Base-by-base conservation (phyloP, 768 basidiomycete species). In the Chalciporus pseudorubinellus region DNA sequence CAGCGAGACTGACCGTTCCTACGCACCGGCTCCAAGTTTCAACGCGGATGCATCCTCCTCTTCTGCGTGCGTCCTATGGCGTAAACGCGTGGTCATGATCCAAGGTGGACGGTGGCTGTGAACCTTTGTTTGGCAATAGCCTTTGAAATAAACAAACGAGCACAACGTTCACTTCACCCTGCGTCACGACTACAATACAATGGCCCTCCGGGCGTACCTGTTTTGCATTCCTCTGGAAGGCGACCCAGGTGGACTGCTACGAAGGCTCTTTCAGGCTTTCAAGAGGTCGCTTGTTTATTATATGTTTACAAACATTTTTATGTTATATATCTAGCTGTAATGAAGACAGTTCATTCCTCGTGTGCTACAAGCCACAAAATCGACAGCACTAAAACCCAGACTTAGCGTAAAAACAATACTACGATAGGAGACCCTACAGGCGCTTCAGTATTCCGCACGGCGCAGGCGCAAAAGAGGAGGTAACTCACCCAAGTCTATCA, bases 11-110 rank as follows among this genome's bases (percentile, higher is more conserved):
- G 18, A 31, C 20, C 26, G 14, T 28, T 29, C 34, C 24, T 16
- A 55, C 48, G 33, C 54, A 85, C 88, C 89, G 59, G 82, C 70
- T 16, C 91, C 91, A 22, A 93, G 84, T 65, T 92, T 92, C 60
- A 93, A 70, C 16, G 84, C 82, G 13, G 91, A 81, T 0, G 91
- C 91, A 72, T 93, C 91, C 68, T 93, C 91, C 56, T 92, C 90
- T 61, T 93, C 91, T 12, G 73, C 72, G 19, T 77, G 72, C 19
- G 80, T 77, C 60, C 85, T 76, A 62, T 87, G 86, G 58, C 85
- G 80, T 48, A 86, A 72, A 63, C 83, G 71, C 43, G 73, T 74
- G 22, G 83, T 78, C 60, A 84, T 75, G 80, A 51, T 45, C 3
- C 75, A 55, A 83, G 69, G 62, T 77, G 56, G 45, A 62, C 67